Conservation (phyloP, 2,329 filamentous ascomycete genomes). For the Colletotrichum siamense region DNA sequence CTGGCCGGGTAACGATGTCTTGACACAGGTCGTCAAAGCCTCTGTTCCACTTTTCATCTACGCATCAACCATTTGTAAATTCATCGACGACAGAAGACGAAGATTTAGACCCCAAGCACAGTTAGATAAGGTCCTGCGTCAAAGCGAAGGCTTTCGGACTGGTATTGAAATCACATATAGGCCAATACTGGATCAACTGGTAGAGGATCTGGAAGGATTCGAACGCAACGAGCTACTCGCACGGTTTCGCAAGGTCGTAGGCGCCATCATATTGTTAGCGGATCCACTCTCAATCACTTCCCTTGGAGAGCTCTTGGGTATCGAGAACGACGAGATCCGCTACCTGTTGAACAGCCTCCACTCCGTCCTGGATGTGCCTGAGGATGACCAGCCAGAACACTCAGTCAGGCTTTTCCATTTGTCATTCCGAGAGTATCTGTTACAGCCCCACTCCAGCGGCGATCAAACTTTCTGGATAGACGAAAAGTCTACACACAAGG, state of each 20-base stretch:
- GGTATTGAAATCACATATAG: not conserved
- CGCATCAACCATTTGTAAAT: not conserved
- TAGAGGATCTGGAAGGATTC: rapidly evolving
- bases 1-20: not conserved
- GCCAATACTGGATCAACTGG: not conserved
- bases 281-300: not conserved
- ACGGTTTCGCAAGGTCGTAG: not conserved
- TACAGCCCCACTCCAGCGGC: not conserved
- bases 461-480: rapidly evolving
- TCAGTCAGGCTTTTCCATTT: not conserved
- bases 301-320: rapidly evolving
- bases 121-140: not conserved
- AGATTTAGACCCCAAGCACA: not conserved
- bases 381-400: not conserved
- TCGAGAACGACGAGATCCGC: not conserved
- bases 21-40: not conserved
- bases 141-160: rapidly evolving
- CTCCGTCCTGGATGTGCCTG: not conserved
- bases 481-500: not conserved
- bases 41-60: not conserved
- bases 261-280: not conserved
- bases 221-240: not conserved
- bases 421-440: not conserved
- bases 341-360: not conserved
- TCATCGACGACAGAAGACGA: not conserved